phyloP scores from a whole-genome alignment of 495 filamentous ascomycete species.

The Penicillium manginii region DNA sequence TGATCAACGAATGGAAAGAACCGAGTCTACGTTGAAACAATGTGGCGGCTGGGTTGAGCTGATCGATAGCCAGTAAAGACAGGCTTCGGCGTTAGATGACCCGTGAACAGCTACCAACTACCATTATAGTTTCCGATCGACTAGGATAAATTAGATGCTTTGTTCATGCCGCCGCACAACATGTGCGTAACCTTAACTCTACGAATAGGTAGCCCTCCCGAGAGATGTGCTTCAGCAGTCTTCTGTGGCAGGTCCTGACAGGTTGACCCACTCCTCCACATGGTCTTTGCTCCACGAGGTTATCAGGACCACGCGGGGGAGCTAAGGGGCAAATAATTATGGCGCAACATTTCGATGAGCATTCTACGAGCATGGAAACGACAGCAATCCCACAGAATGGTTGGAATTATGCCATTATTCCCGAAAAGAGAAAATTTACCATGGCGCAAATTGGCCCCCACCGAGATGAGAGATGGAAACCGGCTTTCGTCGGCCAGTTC shows the following conservation, averaged over 20 bases:
- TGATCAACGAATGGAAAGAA: too few relatives aligned
- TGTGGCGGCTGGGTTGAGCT: too few relatives aligned
- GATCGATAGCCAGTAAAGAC: too few relatives aligned
- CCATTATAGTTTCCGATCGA: too few relatives aligned
- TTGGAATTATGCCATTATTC: too few relatives aligned
- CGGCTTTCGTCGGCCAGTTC: not conserved
- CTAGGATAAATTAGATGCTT: too few relatives aligned
- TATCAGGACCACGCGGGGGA: not conserved
- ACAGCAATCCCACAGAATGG: not conserved
- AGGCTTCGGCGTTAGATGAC: too few relatives aligned
- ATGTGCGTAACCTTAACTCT: not conserved
- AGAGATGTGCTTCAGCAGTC: not conserved
- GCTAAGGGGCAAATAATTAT: not conserved
- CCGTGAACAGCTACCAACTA: too few relatives aligned
- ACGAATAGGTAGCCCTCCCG: too few relatives aligned
- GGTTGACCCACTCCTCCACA: constrained; percentile 6
- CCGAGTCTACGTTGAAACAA: too few relatives aligned
- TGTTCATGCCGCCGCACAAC: too few relatives aligned
- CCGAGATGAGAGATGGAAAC: not conserved
- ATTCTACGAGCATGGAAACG: not conserved
- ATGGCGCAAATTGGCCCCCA: not conserved
- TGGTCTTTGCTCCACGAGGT: not conserved
- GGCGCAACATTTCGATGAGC: too few relatives aligned
- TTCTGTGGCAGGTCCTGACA: not conserved
- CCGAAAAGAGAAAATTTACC: not conserved